Evolutionary conservation across 129 eudicot genomes (phyloP).

Genomic region (carrot (Daucus carota)): DNA sequence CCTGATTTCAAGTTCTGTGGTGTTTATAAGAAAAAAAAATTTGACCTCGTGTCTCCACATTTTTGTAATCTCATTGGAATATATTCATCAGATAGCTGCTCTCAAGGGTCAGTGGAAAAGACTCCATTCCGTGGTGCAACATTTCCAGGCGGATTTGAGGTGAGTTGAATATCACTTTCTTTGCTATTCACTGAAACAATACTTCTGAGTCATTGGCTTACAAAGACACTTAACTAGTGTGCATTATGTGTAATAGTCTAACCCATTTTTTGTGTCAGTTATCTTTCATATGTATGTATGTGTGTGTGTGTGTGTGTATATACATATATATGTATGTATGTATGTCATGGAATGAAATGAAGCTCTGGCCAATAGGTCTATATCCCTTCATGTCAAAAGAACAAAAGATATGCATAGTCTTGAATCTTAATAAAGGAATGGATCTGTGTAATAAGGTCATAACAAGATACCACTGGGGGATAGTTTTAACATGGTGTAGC

Average conservation of each 20-base stretch:
- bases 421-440: not conserved
- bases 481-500: not conserved
- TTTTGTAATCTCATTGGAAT: constrained; percentile 20
- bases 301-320: no score
- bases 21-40: not conserved
- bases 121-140: constrained; percentile 29
- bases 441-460: not conserved
- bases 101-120: constrained; percentile 46
- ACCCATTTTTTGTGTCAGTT: not conserved
- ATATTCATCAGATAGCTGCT: constrained; percentile 18
- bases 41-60: not conserved
- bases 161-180: constrained; percentile 8
- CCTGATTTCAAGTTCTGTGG: not conserved
- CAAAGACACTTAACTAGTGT: not conserved
- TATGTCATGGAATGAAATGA: not conserved
- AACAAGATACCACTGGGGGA: not conserved
- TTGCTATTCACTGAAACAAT: not conserved
- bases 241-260: not conserved
- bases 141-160: constrained; percentile 84
- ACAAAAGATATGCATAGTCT: not conserved
- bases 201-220: not conserved
- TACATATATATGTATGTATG: no score
- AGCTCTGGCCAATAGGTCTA: not conserved
- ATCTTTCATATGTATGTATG: not conserved
- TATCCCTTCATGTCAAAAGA: not conserved